Conservation (phyloP, 345 rosid species). For the Microcos paniculata region DNA sequence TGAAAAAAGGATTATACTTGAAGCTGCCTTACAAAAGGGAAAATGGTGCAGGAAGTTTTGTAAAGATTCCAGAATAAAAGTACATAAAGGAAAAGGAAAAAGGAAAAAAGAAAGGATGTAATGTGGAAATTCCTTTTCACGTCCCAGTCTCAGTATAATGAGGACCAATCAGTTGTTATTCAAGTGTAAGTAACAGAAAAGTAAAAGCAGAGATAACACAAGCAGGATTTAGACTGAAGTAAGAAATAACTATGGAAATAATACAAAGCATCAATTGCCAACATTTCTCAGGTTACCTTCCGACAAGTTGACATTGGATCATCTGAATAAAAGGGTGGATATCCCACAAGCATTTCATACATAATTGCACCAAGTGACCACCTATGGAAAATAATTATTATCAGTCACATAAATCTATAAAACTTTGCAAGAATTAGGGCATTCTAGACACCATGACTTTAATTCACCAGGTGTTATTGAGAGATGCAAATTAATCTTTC, state of each 20-base stretch:
- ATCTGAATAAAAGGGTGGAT: slow-evolving; percentile 98
- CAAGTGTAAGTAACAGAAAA: not conserved
- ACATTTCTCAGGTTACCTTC: slow-evolving; percentile 48
- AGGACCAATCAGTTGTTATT: not conserved
- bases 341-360: slow-evolving; percentile 96
- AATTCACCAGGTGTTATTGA: not conserved
- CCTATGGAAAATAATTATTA: slow-evolving; percentile 44
- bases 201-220: not conserved
- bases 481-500: not conserved
- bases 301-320: slow-evolving; percentile 96
- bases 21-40: not conserved
- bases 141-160: not conserved
- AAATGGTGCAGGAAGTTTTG: too few species aligned
- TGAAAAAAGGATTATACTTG: not conserved
- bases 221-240: not conserved
- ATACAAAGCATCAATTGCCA: not conserved
- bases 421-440: slow-evolving; percentile 4
- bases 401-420: slow-evolving; percentile 16
- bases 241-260: not conserved
- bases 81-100: too few species aligned
- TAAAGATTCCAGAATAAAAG: too few species aligned
- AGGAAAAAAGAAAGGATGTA: not conserved
- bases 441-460: slow-evolving; percentile 3
- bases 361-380: slow-evolving; percentile 99
- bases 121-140: not conserved